Evolutionary conservation across 164 flowering plant species (phyloP), one percentile per base, ranked within the genome.

Genomic region (Liriodendron chinense): DNA sequence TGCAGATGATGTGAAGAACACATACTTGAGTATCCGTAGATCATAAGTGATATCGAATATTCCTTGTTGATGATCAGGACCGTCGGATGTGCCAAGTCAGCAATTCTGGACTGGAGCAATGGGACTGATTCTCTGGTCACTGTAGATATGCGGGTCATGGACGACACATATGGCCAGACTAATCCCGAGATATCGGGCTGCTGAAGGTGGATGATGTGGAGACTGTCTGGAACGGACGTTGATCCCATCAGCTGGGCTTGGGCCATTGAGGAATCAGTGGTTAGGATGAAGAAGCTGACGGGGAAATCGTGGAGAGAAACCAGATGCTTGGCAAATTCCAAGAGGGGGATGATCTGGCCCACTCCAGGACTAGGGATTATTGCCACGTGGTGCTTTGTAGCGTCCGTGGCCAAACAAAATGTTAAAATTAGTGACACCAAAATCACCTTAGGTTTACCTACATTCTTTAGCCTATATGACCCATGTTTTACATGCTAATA

Each of bases 261-360:
- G 61, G 86, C 83, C 13, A 76, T 68, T 1, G 85, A 70, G 9
- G 80, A 76, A 1, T 74, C 78, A 70, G 79, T 79, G 63, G 86
- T 81, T 81, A 78, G 66, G 81, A 71, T 59, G 23, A 82, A 75
- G 73, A 83, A 73, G 68, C 65, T 82, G 74, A 83, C 86, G 14
- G 56, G 79, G 73, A 77, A 25, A 83, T 68, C 78, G 34, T 81
- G 87, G 50, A 75, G 68, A 73, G 69, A 53, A 72, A 77, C 77
- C 10, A 87, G 80, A 61, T 77, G 83, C 61, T 83, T 83, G 12
- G 83, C 86, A 2, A 87, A 69, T 75, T 81, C 18, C 18, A 88
- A 67, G 56, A 84, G 70, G 0, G 91, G 91, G 76, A 74, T 80
- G 59, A 85, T 0, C 49, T 86, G 90, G 62, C 90, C 90, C 74